Evolutionary conservation across 2,329 filamentous ascomycete species (phyloP), one percentile per base, ranked within the genome.

Genomic region (Stachybotrys chlorohalonatus): DNA sequence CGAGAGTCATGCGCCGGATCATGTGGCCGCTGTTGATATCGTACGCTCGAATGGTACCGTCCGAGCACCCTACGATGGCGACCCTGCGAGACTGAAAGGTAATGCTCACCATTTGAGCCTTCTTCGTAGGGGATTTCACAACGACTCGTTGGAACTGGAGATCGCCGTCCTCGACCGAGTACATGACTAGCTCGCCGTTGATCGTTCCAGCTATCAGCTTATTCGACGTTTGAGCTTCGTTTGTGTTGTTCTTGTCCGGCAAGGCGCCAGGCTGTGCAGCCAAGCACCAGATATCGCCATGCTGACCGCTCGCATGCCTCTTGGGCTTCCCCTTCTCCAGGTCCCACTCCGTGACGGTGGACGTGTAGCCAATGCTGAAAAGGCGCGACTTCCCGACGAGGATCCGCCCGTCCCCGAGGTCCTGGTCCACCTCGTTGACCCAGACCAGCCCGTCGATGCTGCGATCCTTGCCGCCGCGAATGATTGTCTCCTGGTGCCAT

Each of bases 271-370:
- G 94, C 72, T 96, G 93, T 13, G 87, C 89, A 56, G 89, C 90
- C 64, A 99, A 82, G 72, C 93, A 97, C 94, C 94, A 99, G 58
- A 97, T 93, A 66, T 96, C 92, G 60, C 91, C 92, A 70, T 95
- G 90, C 70, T 95, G 95, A 49, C 93, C 94, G 64, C 89, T 91
- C 16, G 90, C 90, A 70, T 95, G 88, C 56, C 87, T 83, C 72
- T 87, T 82, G 11, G 91, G 89, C 54, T 83, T 79, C 13, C 89
- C 90, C 59, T 85, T 87, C 61, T 84, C 83, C 30, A 99, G 76
- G 73, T 97, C 88, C 94, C 94, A 99, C 71, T 99, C 94, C 0
- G 92, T 96, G 50, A 99, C 85, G 30, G 87, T 88, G 53, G 88
- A 90, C 17, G 92, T 95, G 68, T 94, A 95, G 55, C 93, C 93